Conservation (phyloP, 2,329 filamentous ascomycete species). For the Penicillium polonicum region DNA sequence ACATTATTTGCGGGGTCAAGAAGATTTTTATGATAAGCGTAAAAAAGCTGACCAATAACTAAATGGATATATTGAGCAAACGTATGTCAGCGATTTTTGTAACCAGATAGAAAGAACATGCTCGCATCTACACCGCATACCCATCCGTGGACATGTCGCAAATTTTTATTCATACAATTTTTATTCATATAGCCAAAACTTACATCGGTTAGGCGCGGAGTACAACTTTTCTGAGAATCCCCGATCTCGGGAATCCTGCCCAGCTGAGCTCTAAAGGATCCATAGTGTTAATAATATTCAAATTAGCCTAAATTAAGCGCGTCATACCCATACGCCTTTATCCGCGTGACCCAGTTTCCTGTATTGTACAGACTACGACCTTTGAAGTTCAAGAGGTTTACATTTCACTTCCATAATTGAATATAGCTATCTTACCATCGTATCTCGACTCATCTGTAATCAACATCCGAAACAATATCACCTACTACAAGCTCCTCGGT, state of each 20-base stretch:
- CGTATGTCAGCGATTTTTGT: not conserved
- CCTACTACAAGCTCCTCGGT: not conserved
- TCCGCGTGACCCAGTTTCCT: not conserved
- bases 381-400: not conserved
- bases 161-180: not conserved
- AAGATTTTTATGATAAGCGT: not conserved
- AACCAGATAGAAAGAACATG: not conserved
- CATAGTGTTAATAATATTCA: too few species aligned
- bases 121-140: not conserved
- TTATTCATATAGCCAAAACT: too few species aligned
- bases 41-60: not conserved
- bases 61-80: not conserved
- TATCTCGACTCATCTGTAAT: not conserved
- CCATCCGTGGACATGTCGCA: not conserved
- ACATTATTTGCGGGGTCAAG: not conserved
- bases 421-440: not conserved
- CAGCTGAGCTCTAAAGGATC: not conserved
- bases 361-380: not conserved
- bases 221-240: not conserved
- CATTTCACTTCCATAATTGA: not conserved
- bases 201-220: not conserved
- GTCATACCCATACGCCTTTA: not conserved
- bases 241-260: not conserved
- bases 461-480: not conserved
- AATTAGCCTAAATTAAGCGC: not conserved